Conservation (phyloP, 2,329 filamentous ascomycete species). For the Orbilia ellipsospora region DNA sequence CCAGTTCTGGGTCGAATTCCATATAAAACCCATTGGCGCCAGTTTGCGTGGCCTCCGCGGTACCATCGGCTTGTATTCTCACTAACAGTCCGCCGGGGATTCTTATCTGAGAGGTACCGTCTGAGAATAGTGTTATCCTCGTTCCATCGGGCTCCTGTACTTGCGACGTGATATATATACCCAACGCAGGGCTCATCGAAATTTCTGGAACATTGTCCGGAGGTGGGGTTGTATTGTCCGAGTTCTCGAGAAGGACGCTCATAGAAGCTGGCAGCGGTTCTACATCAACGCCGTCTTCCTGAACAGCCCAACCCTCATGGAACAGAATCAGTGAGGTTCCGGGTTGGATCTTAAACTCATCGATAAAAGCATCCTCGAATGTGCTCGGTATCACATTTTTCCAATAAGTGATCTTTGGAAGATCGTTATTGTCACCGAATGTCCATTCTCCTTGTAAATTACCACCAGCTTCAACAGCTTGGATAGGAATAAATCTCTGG, state of each 20-base stretch:
- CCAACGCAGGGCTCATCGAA: no score
- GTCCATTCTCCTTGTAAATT: background rate
- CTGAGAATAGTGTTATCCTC: slow-evolving; percentile 5
- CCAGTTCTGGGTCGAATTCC: slow-evolving; percentile 9
- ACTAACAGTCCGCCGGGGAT: slow-evolving; percentile 2
- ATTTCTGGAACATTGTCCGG: no score
- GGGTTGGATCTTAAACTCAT: background rate
- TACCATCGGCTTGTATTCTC: slow-evolving; percentile 11
- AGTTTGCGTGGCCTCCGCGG: background rate
- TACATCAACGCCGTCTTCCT: slow-evolving; percentile 1
- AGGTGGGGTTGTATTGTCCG: no score
- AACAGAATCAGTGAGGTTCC: slow-evolving; percentile 8
- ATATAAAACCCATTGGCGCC: slow-evolving; percentile 10
- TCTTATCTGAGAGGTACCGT: slow-evolving; percentile 11
- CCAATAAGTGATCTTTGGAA: slow-evolving; percentile 11
- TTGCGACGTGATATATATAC: background rate
- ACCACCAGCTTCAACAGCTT: slow-evolving; percentile 8
- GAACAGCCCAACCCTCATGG: slow-evolving; percentile 19
- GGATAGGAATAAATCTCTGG: background rate
- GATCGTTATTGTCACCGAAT: background rate
- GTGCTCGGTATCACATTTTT: slow-evolving; percentile 11
- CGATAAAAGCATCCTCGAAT: slow-evolving; percentile 4
- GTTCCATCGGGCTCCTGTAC: slow-evolving; percentile 4
- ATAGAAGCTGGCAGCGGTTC: no score
- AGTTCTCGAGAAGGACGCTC: no score